These are phyloP conservation scores for Pleurotus ostreatus DNA, from an alignment of 768 basidiomycete genomes.

Conservation along the genomic window DNA sequence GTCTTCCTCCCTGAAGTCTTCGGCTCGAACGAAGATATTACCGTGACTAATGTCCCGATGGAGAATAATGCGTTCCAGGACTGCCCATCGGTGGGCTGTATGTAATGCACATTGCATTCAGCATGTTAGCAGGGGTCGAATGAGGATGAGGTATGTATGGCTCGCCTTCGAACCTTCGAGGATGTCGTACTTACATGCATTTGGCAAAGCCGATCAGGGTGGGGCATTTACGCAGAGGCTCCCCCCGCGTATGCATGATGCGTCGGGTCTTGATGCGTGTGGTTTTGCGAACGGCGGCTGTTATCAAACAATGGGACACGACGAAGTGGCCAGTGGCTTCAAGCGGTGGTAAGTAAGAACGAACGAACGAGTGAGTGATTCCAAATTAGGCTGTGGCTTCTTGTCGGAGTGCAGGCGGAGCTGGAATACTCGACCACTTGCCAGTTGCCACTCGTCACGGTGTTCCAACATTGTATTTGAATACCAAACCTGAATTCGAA, in stretches of 20 bases:
- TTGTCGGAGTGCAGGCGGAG: too few species aligned
- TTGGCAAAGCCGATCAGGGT: background rate
- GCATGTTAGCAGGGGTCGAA: background rate
- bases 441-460: too few species aligned
- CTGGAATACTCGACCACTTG: too few species aligned
- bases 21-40: background rate
- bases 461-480: too few species aligned
- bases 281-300: background rate
- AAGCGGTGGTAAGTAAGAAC: too few species aligned
- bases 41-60: background rate
- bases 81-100: slow-evolving; percentile 2
- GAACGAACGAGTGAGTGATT: too few species aligned
- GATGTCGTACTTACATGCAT: slow-evolving; percentile 1
- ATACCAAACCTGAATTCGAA: too few species aligned
- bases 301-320: too few species aligned
- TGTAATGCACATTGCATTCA: background rate
- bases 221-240: background rate
- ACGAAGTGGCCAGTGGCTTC: too few species aligned
- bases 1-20: background rate
- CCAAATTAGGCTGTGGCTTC: too few species aligned
- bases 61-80: background rate
- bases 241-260: background rate
- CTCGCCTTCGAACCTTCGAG: slow-evolving; percentile 8
- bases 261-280: background rate
- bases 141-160: too few species aligned